These are phyloP conservation scores for Cadophora luteo-olivacea DNA, from an alignment of 2,329 filamentous ascomycete species.

Conservation along the genomic window DNA sequence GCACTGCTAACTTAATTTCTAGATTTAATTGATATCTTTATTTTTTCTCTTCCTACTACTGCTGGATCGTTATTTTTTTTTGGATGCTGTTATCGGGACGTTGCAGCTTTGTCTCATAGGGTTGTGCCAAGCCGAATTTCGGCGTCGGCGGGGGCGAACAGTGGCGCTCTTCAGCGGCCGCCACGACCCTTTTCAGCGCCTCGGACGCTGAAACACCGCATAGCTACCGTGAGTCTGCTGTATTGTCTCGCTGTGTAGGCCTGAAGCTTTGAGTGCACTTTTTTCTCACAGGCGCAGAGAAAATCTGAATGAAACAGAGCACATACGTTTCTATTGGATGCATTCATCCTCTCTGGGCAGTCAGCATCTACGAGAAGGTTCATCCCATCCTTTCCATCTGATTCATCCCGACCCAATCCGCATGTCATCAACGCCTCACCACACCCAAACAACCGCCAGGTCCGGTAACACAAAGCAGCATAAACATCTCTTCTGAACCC, in stretches of 20 bases:
- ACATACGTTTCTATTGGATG: not conserved
- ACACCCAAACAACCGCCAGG: not conserved
- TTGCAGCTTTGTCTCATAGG: not conserved
- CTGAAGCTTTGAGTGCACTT: too few species aligned
- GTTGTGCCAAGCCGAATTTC: constrained; percentile 2
- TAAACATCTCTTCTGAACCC: not conserved
- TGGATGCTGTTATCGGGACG: not conserved
- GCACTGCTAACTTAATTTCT: too few species aligned
- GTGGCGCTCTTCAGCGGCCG: not conserved
- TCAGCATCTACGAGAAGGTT: not conserved
- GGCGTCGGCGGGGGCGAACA: not conserved
- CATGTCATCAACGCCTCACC: not conserved
- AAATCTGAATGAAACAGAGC: too few species aligned
- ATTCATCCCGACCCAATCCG: not conserved
- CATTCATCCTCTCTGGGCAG: not conserved
- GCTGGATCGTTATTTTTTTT: not conserved
- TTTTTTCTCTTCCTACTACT: not conserved
- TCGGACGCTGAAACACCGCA: not conserved
- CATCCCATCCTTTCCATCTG: not conserved
- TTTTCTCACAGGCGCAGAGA: too few species aligned
- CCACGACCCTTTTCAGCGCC: not conserved
- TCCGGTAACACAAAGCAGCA: not conserved
- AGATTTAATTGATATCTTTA: too few species aligned
- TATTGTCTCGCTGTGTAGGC: too few species aligned
- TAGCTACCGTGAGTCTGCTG: not conserved